phyloP scores from a whole-genome alignment of 768 basidiomycete species.

The Lactifluus pinguis region DNA sequence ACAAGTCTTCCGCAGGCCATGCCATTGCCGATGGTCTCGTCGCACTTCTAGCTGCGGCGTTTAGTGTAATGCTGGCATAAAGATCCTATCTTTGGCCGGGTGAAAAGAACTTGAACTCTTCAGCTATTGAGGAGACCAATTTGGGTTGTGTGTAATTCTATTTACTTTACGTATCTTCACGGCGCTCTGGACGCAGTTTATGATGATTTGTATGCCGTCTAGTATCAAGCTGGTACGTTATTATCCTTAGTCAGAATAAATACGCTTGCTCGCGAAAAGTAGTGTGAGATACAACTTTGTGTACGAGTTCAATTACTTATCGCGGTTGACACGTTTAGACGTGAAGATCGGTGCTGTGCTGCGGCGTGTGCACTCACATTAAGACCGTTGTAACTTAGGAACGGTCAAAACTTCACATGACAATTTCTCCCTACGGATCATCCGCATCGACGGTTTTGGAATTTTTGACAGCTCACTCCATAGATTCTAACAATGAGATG shows the following conservation, averaged over 20 bases:
- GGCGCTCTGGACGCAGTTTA: neutral
- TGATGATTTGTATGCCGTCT: neutral
- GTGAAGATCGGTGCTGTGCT: too few species aligned
- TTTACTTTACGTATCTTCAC: neutral
- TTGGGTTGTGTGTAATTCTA: neutral
- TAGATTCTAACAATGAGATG: too few species aligned
- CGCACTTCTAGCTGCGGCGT: neutral
- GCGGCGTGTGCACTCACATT: too few species aligned
- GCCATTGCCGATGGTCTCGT: constrained; percentile 4
- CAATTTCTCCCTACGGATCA: too few species aligned
- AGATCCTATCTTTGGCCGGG: neutral
- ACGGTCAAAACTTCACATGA: too few species aligned
- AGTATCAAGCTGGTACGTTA: neutral
- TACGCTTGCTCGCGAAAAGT: neutral
- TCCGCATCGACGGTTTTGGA: too few species aligned
- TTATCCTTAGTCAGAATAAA: neutral
- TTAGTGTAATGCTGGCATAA: constrained; percentile 3
- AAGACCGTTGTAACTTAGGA: too few species aligned
- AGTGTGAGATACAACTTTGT: too few species aligned
- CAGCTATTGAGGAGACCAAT: neutral
- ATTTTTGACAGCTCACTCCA: too few species aligned
- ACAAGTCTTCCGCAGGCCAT: neutral
- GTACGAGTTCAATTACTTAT: too few species aligned
- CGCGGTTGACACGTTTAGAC: too few species aligned
- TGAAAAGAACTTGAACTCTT: neutral